Base-by-base conservation (phyloP, 1,139 yeast species). In the Blastobotrys raffinosifermentans region DNA sequence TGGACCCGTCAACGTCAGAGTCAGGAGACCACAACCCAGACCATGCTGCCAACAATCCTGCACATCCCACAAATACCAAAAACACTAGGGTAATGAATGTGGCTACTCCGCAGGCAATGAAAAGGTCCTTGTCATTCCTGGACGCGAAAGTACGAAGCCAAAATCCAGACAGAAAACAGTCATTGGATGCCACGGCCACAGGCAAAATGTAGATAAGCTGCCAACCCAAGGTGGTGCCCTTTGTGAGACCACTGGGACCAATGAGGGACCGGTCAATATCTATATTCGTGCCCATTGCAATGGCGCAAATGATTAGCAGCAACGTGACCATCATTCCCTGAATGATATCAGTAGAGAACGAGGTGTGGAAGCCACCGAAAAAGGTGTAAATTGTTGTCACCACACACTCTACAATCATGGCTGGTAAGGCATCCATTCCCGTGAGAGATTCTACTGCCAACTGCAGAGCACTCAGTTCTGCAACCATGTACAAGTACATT, bases 101-200 rank as follows among this genome's bases (percentile, higher is more conserved):
- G 1, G 96, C 94, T 43, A 87, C 63, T 2, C 78, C 67, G 38
- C 89, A 76, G 16, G 94, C 94, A 49, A 84, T 73, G 60, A 73
- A 63, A 52, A 89, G 69, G 54, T 87, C 96, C 51, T 69, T 76
- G 60, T 86, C 76, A 8, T 87, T 66, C 46, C 76, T 75, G 11
- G 95, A 80, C 3, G 97, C 95, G 67, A 89, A 89, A 0, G 97
- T 83, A 55, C 97, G 72, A 48, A 89, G 66, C 97, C 97, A 89
- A 58, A 87, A 87, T 0, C 95, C 95, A 23, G 94, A 76, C 72
- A 89, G 67, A 60, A 89, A 87, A 54, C 89, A 77, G 56, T 86
- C 96, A 53, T 89, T 89, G 29, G 96, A 84, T 36, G 86, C 73
- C 55, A 89, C 81, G 19, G 96, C 96, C 31, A 89, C 80, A 8